A percentile compares a stretch with the other conserved stretches of the same genome.
Evolutionary conservation across 129 eudicot genomes (phyloP).

Genomic region (Pseudognaphalium luteoalbum): DNA sequence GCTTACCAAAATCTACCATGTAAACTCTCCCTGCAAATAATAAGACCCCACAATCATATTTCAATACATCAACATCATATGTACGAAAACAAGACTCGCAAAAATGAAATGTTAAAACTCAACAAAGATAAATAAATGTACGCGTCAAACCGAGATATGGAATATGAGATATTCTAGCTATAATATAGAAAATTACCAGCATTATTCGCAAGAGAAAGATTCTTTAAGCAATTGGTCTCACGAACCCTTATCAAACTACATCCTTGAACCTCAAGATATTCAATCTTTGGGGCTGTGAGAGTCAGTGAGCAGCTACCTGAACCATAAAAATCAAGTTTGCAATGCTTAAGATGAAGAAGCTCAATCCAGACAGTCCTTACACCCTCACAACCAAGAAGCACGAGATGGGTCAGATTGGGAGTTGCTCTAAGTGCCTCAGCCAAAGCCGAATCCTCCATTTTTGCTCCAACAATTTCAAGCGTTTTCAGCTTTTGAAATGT

Average conservation of each 20-base stretch:
- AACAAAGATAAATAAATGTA: not conserved
- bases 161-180: slow-evolving; percentile 1
- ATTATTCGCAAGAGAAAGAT: slow-evolving; percentile 69
- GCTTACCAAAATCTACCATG: slow-evolving; percentile 80
- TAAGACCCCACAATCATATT: not conserved
- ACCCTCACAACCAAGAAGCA: slow-evolving; percentile 89
- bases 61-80: not conserved
- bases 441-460: slow-evolving; percentile 66
- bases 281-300: slow-evolving; percentile 62
- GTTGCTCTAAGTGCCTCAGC: slow-evolving; percentile 59
- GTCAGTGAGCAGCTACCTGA: slow-evolving; percentile 57
- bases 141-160: not conserved
- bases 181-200: slow-evolving; percentile 50
- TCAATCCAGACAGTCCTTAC: slow-evolving; percentile 57
- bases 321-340: slow-evolving; percentile 78
- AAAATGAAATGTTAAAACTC: not conserved
- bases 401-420: slow-evolving; percentile 64
- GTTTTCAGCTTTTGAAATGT: slow-evolving; percentile 45
- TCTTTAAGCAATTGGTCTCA: slow-evolving; percentile 53
- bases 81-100: not conserved
- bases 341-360: slow-evolving; percentile 57
- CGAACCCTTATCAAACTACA: slow-evolving; percentile 74
- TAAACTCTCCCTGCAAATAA: slow-evolving; percentile 66
- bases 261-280: slow-evolving; percentile 83
- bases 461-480: slow-evolving; percentile 91